Conservation (phyloP, 257 asterid species). For the Solanum acaule region DNA sequence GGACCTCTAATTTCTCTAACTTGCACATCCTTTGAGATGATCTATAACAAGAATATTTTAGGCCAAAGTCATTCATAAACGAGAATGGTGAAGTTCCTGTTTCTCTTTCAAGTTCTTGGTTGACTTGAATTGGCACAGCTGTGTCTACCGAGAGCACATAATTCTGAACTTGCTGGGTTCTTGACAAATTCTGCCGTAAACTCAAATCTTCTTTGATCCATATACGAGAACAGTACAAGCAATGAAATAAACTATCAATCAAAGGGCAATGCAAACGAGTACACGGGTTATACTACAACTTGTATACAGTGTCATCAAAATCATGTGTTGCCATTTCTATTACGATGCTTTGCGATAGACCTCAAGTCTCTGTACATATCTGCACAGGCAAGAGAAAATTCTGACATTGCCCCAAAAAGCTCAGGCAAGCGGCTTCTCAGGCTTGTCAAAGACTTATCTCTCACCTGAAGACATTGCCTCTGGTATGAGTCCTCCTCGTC, state of each 20-base stretch:
- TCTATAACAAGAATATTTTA: neutral
- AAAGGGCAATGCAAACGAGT: neutral
- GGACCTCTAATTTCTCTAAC: neutral
- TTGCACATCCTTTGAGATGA: neutral
- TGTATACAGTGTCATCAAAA: neutral
- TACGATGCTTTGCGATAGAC: slow-evolving; percentile 29
- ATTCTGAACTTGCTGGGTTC: neutral
- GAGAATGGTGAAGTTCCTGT: neutral
- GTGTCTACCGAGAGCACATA: neutral
- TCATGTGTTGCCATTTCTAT: slow-evolving; percentile 21
- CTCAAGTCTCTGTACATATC: slow-evolving; percentile 66
- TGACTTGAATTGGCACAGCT: neutral
- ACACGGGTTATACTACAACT: neutral
- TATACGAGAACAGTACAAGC: neutral
- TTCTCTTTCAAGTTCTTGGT: neutral
- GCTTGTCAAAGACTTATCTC: slow-evolving; percentile 67
- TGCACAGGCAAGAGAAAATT: slow-evolving; percentile 74
- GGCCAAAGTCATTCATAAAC: neutral
- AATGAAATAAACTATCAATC: neutral
- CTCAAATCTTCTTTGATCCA: neutral
- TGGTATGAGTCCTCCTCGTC: slow-evolving; percentile 57
- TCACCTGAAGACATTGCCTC: slow-evolving; percentile 67
- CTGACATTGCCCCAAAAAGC: slow-evolving; percentile 53
- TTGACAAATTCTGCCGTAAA: neutral
- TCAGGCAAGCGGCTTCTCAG: slow-evolving; percentile 73